Conservation (phyloP, 2,329 filamentous ascomycete genomes). For the Xylariaceae sp. region DNA sequence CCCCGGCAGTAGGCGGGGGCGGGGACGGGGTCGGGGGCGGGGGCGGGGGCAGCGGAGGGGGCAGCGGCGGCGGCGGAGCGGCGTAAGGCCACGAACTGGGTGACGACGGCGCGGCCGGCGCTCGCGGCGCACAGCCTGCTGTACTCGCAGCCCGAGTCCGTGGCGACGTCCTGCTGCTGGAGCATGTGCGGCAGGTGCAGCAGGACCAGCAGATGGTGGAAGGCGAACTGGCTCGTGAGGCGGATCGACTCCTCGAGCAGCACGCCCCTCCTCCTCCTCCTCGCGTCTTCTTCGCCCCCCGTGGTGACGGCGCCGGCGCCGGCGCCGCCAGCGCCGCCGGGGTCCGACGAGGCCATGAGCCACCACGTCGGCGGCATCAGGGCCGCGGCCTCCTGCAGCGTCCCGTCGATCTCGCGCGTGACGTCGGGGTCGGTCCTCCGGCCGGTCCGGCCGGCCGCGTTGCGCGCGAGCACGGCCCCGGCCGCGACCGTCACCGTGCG, state of each 20-base stretch:
- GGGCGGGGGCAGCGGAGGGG: too few relatives aligned
- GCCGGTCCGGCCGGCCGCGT: conserved; percentile 16
- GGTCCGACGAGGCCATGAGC: conserved; percentile 23
- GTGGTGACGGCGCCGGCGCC: neutral
- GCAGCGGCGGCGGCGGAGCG: conserved; percentile 19
- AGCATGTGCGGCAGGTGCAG: conserved; percentile 39
- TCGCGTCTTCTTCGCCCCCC: too few relatives aligned
- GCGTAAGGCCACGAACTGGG: conserved; percentile 26
- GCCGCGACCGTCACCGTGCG: conserved; percentile 6
- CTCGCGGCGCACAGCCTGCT: conserved; percentile 27
- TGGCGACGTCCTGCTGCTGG: conserved; percentile 3
- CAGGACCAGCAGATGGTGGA: conserved; percentile 33
- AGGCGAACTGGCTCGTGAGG: conserved; percentile 30
- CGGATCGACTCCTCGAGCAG: conserved; percentile 24
- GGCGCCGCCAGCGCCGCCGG: conserved; percentile 6
- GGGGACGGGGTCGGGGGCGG: too few relatives aligned
- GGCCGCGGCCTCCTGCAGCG: conserved; percentile 24
- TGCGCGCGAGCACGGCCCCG: conserved; percentile 29
- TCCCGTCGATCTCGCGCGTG: conserved; percentile 25
- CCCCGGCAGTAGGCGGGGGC: conserved; percentile 23
- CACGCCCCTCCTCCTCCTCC: too few relatives aligned
- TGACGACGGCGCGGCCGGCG: conserved; percentile 28
- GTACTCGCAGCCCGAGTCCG: conserved; percentile 16
- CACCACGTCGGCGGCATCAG: conserved; percentile 29
- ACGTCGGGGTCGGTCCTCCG: conserved; percentile 17